Percentiles rank a stretch among this genome's conserved stretches.
Evolutionary conservation across 2,329 filamentous ascomycete species (phyloP).

Genomic region (Claviceps fusiformis): DNA sequence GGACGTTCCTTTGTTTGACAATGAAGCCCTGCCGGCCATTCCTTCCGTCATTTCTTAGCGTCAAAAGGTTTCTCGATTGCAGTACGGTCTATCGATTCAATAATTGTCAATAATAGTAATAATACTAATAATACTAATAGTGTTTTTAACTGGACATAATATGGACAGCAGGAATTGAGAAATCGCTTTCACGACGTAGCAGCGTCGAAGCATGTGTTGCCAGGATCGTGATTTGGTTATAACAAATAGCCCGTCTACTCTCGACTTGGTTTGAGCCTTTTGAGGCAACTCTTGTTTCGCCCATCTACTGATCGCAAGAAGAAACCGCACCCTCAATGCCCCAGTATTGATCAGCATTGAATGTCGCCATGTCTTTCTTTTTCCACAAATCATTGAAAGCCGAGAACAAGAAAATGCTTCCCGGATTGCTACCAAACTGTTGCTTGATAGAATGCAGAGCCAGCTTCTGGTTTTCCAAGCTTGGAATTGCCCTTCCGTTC

Average conservation of each 20-base stretch:
- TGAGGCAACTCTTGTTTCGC: neutral
- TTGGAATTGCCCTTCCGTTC: conserved; percentile 59
- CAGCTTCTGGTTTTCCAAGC: conserved; percentile 46
- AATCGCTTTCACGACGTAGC: neutral
- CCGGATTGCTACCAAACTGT: conserved; percentile 36
- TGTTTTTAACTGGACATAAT: neutral
- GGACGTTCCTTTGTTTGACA: too few species aligned
- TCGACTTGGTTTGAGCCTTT: neutral
- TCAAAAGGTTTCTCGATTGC: neutral
- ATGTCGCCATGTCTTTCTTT: conserved; percentile 44
- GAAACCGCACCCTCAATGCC: conserved; percentile 37
- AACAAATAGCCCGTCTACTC: neutral
- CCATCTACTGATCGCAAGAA: conserved; percentile 7
- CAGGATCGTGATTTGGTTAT: too few species aligned
- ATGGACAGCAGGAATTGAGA: neutral
- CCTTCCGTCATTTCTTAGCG: neutral
- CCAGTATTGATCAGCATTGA: conserved; percentile 66
- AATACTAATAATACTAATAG: neutral
- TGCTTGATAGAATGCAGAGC: conserved; percentile 53
- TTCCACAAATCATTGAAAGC: conserved; percentile 77
- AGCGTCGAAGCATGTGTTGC: too few species aligned
- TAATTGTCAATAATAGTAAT: neutral
- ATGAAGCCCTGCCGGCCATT: too few species aligned
- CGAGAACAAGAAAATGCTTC: conserved; percentile 57
- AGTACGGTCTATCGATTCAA: neutral